phyloP scores from a whole-genome alignment of 805 yeast genomes.

The Blastobotrys robertii region DNA sequence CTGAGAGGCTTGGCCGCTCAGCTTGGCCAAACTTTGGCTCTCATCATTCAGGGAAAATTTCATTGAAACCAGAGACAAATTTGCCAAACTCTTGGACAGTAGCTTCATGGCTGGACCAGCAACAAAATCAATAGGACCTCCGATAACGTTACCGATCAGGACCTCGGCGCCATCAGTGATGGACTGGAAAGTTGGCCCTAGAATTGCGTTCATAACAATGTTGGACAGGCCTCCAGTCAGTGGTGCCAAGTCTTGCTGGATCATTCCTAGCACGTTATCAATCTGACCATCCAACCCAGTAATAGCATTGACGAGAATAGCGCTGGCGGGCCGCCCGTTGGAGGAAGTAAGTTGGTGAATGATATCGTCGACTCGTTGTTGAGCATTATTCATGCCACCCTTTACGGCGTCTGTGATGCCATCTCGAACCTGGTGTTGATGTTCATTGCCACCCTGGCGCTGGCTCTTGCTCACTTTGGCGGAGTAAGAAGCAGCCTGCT shows the following conservation, averaged over 20 bases:
- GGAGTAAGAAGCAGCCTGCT: no score
- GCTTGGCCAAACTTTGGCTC: no score
- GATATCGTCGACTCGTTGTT: neutral
- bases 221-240: conserved; percentile 8
- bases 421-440: no score
- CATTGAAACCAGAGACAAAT: no score
- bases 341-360: neutral
- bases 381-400: neutral
- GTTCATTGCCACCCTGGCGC: no score
- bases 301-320: conserved; percentile 10
- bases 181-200: conserved; percentile 6
- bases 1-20: no score
- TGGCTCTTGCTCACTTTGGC: no score
- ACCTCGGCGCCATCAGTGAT: conserved; percentile 5
- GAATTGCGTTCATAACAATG: conserved; percentile 5
- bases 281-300: conserved; percentile 15
- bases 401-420: neutral
- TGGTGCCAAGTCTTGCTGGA: conserved; percentile 5
- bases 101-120: neutral
- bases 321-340: conserved; percentile 9
- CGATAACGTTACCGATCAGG: conserved; percentile 2
- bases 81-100: no score
- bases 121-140: conserved; percentile 3
- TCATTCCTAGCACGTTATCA: conserved; percentile 10
- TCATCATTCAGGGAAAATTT: no score